phyloP scores from a whole-genome alignment of 306 rosid genomes.

The Trifolium dubium region DNA sequence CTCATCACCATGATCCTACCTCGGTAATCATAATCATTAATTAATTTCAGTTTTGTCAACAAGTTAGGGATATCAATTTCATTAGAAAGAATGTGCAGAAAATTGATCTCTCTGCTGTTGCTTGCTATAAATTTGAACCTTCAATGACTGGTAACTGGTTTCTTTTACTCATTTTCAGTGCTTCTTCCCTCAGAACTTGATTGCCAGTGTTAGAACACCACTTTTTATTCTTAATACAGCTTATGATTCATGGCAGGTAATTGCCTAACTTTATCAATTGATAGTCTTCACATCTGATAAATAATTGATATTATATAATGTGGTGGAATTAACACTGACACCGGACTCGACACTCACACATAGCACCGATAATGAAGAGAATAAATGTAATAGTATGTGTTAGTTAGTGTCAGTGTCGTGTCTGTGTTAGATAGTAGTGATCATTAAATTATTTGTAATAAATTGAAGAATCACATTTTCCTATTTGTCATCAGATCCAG shows the following conservation, averaged over 20 bases:
- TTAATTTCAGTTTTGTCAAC: background rate
- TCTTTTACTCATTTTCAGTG: conserved; percentile 58
- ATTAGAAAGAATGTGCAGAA: conserved; percentile 32
- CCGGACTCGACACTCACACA: background rate
- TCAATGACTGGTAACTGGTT: background rate
- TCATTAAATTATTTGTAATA: conserved; percentile 14
- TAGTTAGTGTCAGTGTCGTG: background rate
- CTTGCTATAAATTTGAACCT: conserved; percentile 39
- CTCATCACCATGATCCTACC: conserved; percentile 76
- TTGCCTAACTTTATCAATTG: conserved; percentile 4
- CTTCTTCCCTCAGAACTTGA: conserved; percentile 92
- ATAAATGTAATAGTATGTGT: background rate
- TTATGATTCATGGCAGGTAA: conserved; percentile 98
- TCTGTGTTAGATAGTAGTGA: background rate
- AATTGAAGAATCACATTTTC: conserved; percentile 5
- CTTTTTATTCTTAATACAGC: conserved; percentile 92
- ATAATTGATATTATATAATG: background rate
- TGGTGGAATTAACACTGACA: background rate
- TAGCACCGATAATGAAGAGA: background rate
- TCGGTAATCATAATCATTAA: conserved; percentile 59
- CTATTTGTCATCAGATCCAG: conserved; percentile 65
- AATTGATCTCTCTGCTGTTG: background rate
- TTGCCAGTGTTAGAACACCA: conserved; percentile 70
- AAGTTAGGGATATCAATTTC: conserved; percentile 8
- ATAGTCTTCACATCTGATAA: conserved; percentile 12